Conservation (phyloP, 148 eudicot species). For the Vaccinium vitisidaea region DNA sequence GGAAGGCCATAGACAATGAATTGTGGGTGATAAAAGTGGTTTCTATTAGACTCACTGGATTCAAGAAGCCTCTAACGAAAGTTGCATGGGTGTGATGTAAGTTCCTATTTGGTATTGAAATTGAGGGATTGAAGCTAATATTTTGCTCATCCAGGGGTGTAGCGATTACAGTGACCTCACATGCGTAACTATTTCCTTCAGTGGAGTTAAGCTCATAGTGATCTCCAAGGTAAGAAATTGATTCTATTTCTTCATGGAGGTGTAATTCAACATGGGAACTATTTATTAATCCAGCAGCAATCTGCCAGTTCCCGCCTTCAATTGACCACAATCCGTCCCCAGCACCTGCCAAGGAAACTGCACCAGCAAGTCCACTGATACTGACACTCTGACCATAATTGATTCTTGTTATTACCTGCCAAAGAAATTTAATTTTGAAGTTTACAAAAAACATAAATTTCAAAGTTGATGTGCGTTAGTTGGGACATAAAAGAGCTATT, state of each 20-base stretch:
- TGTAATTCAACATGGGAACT: conserved; percentile 67
- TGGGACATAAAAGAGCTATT: background rate
- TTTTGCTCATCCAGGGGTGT: conserved; percentile 76
- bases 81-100: conserved; percentile 91
- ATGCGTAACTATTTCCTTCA: conserved; percentile 65
- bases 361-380: conserved; percentile 95
- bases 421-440: background rate
- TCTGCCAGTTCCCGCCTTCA: conserved; percentile 94
- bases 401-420: conserved; percentile 86
- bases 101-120: conserved; percentile 72
- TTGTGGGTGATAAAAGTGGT: background rate
- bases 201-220: conserved; percentile 77
- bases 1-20: background rate
- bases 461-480: background rate
- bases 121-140: conserved; percentile 54
- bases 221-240: conserved; percentile 60
- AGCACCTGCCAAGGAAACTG: conserved; percentile 91
- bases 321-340: conserved; percentile 81
- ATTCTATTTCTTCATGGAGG: conserved; percentile 68
- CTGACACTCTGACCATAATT: conserved; percentile 89
- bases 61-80: conserved; percentile 75
- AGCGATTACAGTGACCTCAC: conserved; percentile 80
- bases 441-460: background rate
- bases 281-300: conserved; percentile 78
- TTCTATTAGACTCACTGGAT: conserved; percentile 63